Percentiles rank a stretch among this genome's conserved stretches.
Evolutionary conservation across 352 stramenopile genomes (phyloP).

Genomic region (Phytophthora quininea): DNA sequence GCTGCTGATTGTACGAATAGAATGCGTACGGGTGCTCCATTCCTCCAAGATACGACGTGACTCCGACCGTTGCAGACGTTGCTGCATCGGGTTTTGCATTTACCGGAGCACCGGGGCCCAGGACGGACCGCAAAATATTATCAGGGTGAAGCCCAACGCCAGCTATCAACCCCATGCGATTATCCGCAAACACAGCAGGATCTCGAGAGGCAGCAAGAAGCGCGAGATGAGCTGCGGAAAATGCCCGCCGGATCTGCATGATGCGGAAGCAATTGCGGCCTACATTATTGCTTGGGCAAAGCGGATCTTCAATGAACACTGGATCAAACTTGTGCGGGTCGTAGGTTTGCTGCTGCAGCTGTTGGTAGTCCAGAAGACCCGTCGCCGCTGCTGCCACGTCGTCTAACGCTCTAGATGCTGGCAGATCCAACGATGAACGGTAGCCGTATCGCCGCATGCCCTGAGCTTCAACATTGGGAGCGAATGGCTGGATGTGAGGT

Average conservation of each 20-base stretch:
- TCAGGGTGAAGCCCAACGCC: slow-evolving; percentile 78
- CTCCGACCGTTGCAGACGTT: slow-evolving; percentile 24
- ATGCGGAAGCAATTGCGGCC: slow-evolving; percentile 96
- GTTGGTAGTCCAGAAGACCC: slow-evolving; percentile 51
- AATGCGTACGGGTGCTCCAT: slow-evolving; percentile 35
- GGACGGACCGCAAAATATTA: slow-evolving; percentile 79
- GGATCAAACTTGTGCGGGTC: slow-evolving; percentile 93
- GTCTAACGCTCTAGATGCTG: slow-evolving; percentile 37
- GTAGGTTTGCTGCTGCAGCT: slow-evolving; percentile 57
- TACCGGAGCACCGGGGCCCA: slow-evolving; percentile 59
- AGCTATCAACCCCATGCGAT: slow-evolving; percentile 58
- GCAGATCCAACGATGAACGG: slow-evolving; percentile 69
- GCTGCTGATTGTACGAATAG: slow-evolving; percentile 37
- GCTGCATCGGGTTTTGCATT: slow-evolving; percentile 55
- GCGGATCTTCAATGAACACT: slow-evolving; percentile 95
- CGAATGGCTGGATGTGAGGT: slow-evolving; percentile 42
- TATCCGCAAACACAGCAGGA: slow-evolving; percentile 55
- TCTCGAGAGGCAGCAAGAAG: slow-evolving; percentile 69
- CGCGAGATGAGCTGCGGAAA: slow-evolving; percentile 73
- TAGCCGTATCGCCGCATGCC: slow-evolving; percentile 72
- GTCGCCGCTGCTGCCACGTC: slow-evolving; percentile 31
- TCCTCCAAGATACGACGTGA: slow-evolving; percentile 26
- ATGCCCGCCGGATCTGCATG: slow-evolving; percentile 84
- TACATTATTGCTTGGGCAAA: slow-evolving; percentile 95
- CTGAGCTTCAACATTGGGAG: slow-evolving; percentile 60